phyloP scores from a whole-genome alignment of 2,329 filamentous ascomycete genomes.

The Kalmusia sp. region DNA sequence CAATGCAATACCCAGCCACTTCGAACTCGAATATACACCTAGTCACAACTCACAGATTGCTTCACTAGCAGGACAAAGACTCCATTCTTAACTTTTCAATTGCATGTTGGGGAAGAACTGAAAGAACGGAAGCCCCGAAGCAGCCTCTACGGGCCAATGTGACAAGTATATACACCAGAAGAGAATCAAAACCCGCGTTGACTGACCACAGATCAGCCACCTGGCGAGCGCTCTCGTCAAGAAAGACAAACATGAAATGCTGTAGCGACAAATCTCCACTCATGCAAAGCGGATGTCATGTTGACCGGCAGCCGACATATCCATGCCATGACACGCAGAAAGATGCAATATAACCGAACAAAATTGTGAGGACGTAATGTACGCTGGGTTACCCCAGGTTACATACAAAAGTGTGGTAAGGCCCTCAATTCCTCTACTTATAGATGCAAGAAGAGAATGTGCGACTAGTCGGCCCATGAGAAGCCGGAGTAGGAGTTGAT shows the following conservation, averaged over 20 bases:
- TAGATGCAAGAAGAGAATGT: constrained; percentile 3
- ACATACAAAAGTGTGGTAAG: no score
- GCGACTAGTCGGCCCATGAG: constrained; percentile 36
- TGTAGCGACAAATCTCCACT: constrained; percentile 12
- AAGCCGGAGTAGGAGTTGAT: constrained; percentile 27
- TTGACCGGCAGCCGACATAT: constrained; percentile 20
- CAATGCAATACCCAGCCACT: no score
- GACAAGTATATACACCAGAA: constrained; percentile 27
- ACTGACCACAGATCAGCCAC: constrained; percentile 11
- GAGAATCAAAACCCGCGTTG: constrained; percentile 11
- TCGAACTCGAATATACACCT: no score
- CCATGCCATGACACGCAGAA: constrained; percentile 19
- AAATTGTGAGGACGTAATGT: constrained; percentile 1
- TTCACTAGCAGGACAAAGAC: no score
- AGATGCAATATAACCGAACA: constrained; percentile 11
- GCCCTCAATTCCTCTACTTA: no score
- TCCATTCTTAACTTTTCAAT: no score
- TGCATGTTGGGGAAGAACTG: background rate
- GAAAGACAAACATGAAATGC: constrained; percentile 9
- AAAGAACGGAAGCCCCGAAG: constrained; percentile 8
- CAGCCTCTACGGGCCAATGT: constrained; percentile 12
- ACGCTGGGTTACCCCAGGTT: no score
- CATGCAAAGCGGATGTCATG: constrained; percentile 18
- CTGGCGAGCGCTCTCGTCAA: constrained; percentile 7
- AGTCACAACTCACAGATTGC: no score